Conservation (phyloP, 108 stramenopile species). For the Stephanodiscus triporus region DNA sequence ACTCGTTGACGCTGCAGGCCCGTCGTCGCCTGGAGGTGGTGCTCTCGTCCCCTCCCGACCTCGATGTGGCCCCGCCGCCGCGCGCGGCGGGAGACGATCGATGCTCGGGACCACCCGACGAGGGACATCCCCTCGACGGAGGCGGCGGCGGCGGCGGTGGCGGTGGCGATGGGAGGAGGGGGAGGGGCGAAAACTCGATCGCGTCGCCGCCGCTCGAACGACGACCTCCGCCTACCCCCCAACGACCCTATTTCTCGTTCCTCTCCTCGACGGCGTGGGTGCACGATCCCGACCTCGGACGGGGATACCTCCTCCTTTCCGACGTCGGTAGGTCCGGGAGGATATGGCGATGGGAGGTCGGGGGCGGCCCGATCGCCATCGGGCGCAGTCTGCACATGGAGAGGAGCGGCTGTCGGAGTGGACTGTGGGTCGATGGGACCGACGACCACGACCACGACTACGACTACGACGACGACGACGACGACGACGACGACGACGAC, state of each 20-base stretch:
- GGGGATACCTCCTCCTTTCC: conserved; percentile 67
- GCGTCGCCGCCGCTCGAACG: not conserved
- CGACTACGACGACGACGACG: not conserved
- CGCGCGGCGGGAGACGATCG: not conserved
- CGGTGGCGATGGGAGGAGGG: not conserved
- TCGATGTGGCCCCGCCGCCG: not conserved
- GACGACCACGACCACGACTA: not conserved
- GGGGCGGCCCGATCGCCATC: conserved; percentile 82
- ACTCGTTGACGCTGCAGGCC: conserved; percentile 9
- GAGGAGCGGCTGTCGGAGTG: conserved; percentile 71
- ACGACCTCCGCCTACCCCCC: not conserved
- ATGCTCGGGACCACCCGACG: no score
- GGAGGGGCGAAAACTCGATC: not conserved
- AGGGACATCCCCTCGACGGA: not conserved
- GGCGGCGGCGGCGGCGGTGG: not conserved
- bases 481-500: not conserved
- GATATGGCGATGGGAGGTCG: conserved; percentile 82
- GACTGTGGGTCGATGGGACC: conserved; percentile 21
- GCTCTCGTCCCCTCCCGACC: conserved; percentile 38
- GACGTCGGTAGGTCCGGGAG: conserved; percentile 54
- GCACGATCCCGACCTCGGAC: conserved; percentile 70
- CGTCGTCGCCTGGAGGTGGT: conserved; percentile 35
- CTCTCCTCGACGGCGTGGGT: conserved; percentile 58
- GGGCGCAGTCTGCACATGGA: conserved; percentile 71
- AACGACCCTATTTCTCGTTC: conserved; percentile 43